Evolutionary conservation across 1,139 yeast species (phyloP).

Genomic region (Yamadazyma songkhlaensis): DNA sequence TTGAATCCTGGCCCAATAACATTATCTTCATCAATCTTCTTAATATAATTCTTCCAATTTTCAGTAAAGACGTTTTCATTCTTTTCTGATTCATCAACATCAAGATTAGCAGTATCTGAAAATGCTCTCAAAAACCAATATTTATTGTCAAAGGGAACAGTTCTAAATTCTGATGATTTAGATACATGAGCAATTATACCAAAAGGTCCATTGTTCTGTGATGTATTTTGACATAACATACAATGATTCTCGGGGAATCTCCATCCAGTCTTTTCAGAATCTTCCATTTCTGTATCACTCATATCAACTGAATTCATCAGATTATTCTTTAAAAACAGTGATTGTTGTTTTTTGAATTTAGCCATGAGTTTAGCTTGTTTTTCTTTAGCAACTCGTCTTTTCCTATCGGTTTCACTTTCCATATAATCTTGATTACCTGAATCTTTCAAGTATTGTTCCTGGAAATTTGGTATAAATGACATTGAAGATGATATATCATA

Average conservation of each 20-base stretch:
- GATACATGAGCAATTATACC: slow-evolving; percentile 68
- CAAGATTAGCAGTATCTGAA: slow-evolving; percentile 52
- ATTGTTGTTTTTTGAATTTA: slow-evolving; percentile 76
- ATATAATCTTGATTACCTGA: slow-evolving; percentile 14
- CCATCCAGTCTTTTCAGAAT: slow-evolving; percentile 48
- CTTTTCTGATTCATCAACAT: slow-evolving; percentile 30
- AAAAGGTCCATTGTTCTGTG: slow-evolving; percentile 66
- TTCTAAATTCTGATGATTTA: slow-evolving; percentile 58
- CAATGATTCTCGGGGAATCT: slow-evolving; percentile 78
- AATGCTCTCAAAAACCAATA: slow-evolving; percentile 70
- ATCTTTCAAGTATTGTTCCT: slow-evolving; percentile 9
- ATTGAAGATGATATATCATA: slow-evolving; percentile 14
- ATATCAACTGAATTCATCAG: slow-evolving; percentile 20
- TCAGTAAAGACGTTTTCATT: slow-evolving; percentile 22
- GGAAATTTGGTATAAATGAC: not conserved
- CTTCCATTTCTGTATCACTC: slow-evolving; percentile 39
- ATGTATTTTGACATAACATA: slow-evolving; percentile 84
- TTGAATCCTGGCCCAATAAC: slow-evolving; percentile 77
- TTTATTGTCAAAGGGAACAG: slow-evolving; percentile 58
- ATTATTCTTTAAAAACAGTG: slow-evolving; percentile 58
- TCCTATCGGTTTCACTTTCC: slow-evolving; percentile 53
- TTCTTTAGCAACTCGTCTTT: slow-evolving; percentile 66
- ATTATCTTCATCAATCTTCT: slow-evolving; percentile 29
- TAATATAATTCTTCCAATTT: slow-evolving; percentile 38
- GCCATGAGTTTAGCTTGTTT: slow-evolving; percentile 74